phyloP scores from a whole-genome alignment of 2,329 filamentous ascomycete species.

The Thermothelomyces thermophilus region DNA sequence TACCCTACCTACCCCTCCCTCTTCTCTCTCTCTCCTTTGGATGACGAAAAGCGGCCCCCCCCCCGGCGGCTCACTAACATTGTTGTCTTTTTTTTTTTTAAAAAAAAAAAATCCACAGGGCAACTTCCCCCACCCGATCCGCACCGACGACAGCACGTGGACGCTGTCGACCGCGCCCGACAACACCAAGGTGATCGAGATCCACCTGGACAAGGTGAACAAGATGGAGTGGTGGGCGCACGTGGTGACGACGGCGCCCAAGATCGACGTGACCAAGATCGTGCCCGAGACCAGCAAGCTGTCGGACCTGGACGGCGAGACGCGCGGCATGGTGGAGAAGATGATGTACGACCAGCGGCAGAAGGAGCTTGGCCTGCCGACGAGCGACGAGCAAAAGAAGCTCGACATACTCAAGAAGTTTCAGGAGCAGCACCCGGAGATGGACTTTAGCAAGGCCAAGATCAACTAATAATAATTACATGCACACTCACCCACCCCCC shows the following conservation, averaged over 20 bases:
- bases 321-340: conserved; percentile 96
- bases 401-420: conserved; percentile 88
- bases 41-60: no score
- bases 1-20: conserved; percentile 30
- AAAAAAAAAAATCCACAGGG: conserved; percentile 63
- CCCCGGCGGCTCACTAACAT: not conserved
- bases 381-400: conserved; percentile 94
- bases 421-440: conserved; percentile 68
- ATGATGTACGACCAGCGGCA: conserved; percentile 99
- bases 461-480: conserved; percentile 36
- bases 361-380: conserved; percentile 85
- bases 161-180: conserved; percentile 69
- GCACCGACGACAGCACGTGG: conserved; percentile 88
- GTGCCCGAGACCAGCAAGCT: conserved; percentile 87
- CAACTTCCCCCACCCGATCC: conserved; percentile 72
- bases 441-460: conserved; percentile 67
- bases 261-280: conserved; percentile 94
- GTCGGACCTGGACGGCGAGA: conserved; percentile 89
- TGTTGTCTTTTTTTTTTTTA: not conserved
- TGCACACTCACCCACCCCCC: no score
- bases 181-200: conserved; percentile 49
- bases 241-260: conserved; percentile 77
- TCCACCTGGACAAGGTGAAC: conserved; percentile 92
- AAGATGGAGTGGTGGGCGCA: conserved; percentile 99
- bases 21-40: no score